phyloP scores from a whole-genome alignment of 768 basidiomycete genomes.

The Amanita phalloides region DNA sequence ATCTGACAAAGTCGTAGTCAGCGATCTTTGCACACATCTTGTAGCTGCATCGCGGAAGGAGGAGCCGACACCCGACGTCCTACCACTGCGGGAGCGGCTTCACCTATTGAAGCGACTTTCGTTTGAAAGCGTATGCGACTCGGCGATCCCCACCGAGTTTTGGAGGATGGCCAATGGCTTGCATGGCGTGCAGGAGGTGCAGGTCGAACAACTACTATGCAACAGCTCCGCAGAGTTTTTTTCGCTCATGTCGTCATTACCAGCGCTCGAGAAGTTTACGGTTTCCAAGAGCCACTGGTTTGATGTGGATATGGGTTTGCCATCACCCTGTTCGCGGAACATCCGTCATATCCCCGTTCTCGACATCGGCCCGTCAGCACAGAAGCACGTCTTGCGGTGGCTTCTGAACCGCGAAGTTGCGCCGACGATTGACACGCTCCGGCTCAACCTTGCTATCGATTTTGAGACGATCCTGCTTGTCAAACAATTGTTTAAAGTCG shows the following conservation, averaged over 20 bases:
- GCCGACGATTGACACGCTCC: constrained; percentile 12
- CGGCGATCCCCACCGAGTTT: constrained; percentile 16
- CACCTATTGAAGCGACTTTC: constrained; percentile 11
- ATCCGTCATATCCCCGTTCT: neutral
- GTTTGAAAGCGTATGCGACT: constrained; percentile 16
- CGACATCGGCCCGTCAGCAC: constrained; percentile 8
- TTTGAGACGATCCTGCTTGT: constrained; percentile 8
- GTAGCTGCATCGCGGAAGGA: neutral
- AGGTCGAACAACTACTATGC: constrained; percentile 15
- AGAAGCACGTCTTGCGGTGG: constrained; percentile 13
- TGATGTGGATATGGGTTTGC: neutral
- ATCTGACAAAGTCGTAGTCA: neutral
- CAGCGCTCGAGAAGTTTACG: constrained; percentile 15
- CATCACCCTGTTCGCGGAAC: neutral
- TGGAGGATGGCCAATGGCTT: constrained; percentile 17
- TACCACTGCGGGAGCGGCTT: constrained; percentile 9
- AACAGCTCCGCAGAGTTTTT: constrained; percentile 15
- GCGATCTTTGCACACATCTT: neutral
- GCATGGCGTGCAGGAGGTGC: constrained; percentile 16
- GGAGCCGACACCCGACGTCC: neutral
- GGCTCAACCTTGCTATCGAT: constrained; percentile 12
- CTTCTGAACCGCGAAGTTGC: constrained; percentile 13
- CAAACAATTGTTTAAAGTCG: constrained; percentile 1
- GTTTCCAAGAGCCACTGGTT: constrained; percentile 16
- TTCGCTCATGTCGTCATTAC: constrained; percentile 17